These are phyloP conservation scores for Linnemannia hyalina DNA, from an alignment of 192 early-diverging fungal genomes.

Conservation along the genomic window DNA sequence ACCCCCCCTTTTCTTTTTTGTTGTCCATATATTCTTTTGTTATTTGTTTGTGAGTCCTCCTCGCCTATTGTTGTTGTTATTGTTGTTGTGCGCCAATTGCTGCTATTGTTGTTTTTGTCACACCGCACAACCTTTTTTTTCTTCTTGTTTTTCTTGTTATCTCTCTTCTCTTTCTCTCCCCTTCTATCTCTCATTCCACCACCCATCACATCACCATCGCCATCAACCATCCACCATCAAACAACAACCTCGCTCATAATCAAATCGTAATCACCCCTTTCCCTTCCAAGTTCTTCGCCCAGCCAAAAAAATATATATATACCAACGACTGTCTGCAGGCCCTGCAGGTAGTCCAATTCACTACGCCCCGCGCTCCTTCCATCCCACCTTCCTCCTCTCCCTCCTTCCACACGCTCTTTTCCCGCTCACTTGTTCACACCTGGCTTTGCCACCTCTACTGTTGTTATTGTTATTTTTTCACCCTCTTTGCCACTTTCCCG, in stretches of 20 bases:
- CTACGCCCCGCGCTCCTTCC: not conserved
- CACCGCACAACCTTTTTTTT: not conserved
- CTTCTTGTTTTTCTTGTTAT: not conserved
- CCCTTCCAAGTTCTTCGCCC: not conserved
- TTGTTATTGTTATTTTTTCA: not conserved
- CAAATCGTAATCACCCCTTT: not conserved
- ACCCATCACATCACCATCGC: not conserved
- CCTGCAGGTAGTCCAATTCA: not conserved
- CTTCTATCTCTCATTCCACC: not conserved
- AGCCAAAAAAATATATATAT: not conserved
- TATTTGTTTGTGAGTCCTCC: not conserved
- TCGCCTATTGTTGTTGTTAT: not conserved
- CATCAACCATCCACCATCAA: not conserved
- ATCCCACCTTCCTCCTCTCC: not conserved
- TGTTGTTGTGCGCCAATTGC: not conserved
- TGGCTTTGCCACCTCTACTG: slow-evolving; percentile 4
- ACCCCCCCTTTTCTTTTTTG: no score
- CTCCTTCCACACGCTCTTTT: not conserved
- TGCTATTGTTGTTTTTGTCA: not conserved
- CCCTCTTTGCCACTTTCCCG: slow-evolving; percentile 1
- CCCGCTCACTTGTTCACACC: not conserved
- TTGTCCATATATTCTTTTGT: not conserved
- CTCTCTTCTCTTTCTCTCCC: not conserved
- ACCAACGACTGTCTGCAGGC: not conserved
- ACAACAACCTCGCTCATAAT: not conserved